A percentile compares a stretch with the other conserved stretches of the same genome.
phyloP scores from a whole-genome alignment of 768 basidiomycete genomes.

The Russula ochroleuca region DNA sequence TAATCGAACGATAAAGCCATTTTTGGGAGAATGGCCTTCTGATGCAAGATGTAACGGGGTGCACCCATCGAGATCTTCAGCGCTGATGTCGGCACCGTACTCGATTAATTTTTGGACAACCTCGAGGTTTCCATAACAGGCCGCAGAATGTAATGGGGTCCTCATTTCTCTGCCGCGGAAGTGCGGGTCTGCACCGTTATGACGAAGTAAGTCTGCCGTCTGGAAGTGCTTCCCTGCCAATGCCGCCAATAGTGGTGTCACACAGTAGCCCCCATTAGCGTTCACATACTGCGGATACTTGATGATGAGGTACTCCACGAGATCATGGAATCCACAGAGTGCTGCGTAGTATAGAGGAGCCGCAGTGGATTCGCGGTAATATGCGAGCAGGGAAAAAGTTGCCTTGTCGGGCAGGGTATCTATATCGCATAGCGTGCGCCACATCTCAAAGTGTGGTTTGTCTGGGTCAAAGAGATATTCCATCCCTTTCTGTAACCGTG shows the following conservation, averaged over 20 bases:
- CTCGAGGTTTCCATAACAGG: neutral
- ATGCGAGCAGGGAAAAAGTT: neutral
- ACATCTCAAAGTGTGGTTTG: neutral
- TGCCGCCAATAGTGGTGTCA: neutral
- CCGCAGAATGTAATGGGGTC: neutral
- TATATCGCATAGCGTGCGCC: neutral
- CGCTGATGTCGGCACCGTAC: neutral
- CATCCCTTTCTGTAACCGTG: neutral
- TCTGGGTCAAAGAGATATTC: neutral
- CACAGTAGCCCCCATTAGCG: neutral
- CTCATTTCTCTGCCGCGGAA: too few species aligned
- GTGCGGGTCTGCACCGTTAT: neutral
- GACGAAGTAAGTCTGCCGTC: neutral
- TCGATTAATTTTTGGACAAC: neutral
- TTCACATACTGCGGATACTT: neutral
- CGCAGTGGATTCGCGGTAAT: too few species aligned
- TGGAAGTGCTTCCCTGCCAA: neutral
- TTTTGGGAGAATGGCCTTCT: neutral
- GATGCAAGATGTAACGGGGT: neutral
- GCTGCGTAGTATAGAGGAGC: neutral
- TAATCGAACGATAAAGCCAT: neutral
- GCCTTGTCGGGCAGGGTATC: neutral
- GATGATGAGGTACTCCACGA: neutral
- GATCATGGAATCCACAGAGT: neutral
- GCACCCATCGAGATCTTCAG: accelerated